Conservation (phyloP, 345 rosid species). For the Rhodamnia argentea region DNA sequence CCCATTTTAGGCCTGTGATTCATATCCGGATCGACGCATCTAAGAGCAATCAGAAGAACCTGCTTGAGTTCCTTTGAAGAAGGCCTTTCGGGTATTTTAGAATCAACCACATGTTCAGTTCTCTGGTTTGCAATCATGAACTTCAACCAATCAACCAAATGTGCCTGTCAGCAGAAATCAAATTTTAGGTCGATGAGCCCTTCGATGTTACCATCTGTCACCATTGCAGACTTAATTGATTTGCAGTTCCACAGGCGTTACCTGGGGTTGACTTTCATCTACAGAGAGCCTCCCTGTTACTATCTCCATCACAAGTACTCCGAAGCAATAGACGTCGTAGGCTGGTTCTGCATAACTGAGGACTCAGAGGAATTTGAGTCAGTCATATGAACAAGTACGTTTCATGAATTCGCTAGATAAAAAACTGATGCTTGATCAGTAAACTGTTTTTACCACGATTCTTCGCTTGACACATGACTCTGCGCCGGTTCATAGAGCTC, state of each 20-base stretch:
- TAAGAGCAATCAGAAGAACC: constrained; percentile 44
- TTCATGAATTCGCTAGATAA: not conserved
- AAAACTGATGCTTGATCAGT: not conserved
- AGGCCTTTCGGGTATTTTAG: constrained; percentile 40
- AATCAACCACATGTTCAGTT: constrained; percentile 42
- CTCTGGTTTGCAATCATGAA: constrained; percentile 47
- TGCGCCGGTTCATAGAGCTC: constrained; percentile 10
- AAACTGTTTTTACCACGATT: not conserved
- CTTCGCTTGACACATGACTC: not conserved
- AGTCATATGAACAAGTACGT: not conserved
- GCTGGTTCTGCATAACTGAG: constrained; percentile 24
- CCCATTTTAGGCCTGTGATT: constrained; percentile 65
- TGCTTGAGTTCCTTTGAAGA: constrained; percentile 53
- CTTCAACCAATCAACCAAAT: constrained; percentile 60
- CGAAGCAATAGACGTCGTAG: constrained; percentile 57
- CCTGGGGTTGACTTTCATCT: constrained; percentile 42
- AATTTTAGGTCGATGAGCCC: not conserved
- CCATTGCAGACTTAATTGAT: not conserved
- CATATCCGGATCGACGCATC: constrained; percentile 55
- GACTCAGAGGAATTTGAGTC: not conserved
- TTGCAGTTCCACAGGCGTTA: not conserved
- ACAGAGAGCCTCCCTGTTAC: constrained; percentile 43
- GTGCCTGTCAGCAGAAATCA: constrained; percentile 17
- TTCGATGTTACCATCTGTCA: not conserved
- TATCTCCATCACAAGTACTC: constrained; percentile 67